phyloP scores from a whole-genome alignment of 2,329 filamentous ascomycete genomes.

The Nigrospora osmanthi region DNA sequence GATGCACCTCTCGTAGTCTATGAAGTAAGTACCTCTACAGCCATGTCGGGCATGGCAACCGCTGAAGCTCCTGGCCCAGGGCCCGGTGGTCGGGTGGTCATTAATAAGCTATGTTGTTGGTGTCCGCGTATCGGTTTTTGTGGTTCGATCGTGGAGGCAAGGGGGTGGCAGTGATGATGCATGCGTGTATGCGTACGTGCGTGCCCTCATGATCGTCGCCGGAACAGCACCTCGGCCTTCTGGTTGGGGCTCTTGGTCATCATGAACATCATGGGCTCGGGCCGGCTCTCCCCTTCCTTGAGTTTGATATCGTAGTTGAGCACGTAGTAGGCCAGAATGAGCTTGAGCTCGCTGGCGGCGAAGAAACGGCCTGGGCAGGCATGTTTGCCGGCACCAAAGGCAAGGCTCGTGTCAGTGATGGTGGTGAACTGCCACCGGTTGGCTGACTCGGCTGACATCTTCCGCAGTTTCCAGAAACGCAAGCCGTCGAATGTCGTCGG shows the following conservation, averaged over 20 bases:
- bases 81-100: too few species aligned
- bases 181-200: neutral
- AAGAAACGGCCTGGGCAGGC: conserved; percentile 37
- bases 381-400: conserved; percentile 30
- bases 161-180: too few species aligned
- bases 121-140: too few species aligned
- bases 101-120: too few species aligned
- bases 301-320: conserved; percentile 31
- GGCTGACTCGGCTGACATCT: conserved; percentile 9
- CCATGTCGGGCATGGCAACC: too few species aligned
- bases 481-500: conserved; percentile 28
- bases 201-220: conserved; percentile 7
- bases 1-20: too few species aligned
- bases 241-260: conserved; percentile 23
- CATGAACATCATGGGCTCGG: conserved; percentile 22
- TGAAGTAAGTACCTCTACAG: too few species aligned
- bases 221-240: conserved; percentile 21
- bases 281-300: conserved; percentile 16
- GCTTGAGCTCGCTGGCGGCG: conserved; percentile 35
- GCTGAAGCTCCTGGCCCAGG: too few species aligned
- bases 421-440: conserved; percentile 22
- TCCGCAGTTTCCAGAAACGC: conserved; percentile 28
- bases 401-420: conserved; percentile 25
- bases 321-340: conserved; percentile 30
- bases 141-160: too few species aligned